Evolutionary conservation across 2,329 filamentous ascomycete genomes (phyloP).

Genomic region (Penicillium corylophilum): DNA sequence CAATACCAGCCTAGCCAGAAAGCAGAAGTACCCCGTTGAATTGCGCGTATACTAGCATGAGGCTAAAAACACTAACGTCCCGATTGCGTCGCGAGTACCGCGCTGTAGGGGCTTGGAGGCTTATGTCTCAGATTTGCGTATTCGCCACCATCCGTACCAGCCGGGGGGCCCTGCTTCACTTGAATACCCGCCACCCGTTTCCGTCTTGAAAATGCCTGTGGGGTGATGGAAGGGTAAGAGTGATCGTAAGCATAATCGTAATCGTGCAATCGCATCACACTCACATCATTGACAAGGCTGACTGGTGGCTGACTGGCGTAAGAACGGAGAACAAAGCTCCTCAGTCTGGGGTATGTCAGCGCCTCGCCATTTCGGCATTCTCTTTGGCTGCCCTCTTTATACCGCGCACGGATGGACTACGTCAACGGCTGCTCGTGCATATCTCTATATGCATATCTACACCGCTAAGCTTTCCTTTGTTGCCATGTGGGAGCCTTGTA

Average conservation of each 20-base stretch:
- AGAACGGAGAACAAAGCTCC: neutral
- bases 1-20: neutral
- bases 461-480: neutral
- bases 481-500: neutral
- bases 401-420: neutral
- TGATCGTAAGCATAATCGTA: too few relatives aligned
- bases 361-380: neutral
- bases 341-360: neutral
- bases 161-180: too few relatives aligned
- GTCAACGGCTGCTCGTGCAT: neutral
- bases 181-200: neutral
- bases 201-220: neutral
- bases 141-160: neutral
- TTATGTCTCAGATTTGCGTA: neutral
- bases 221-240: too few relatives aligned
- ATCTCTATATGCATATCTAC: neutral
- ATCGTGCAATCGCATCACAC: neutral
- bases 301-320: too few relatives aligned
- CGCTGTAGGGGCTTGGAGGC: neutral
- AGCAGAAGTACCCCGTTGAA: neutral
- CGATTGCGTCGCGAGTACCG: neutral
- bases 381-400: neutral
- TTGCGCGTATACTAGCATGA: neutral
- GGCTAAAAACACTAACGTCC: neutral
- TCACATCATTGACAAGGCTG: neutral